Base-by-base conservation (phyloP, 805 yeast genomes). In the Vanderwaltozyma yarrowii region DNA sequence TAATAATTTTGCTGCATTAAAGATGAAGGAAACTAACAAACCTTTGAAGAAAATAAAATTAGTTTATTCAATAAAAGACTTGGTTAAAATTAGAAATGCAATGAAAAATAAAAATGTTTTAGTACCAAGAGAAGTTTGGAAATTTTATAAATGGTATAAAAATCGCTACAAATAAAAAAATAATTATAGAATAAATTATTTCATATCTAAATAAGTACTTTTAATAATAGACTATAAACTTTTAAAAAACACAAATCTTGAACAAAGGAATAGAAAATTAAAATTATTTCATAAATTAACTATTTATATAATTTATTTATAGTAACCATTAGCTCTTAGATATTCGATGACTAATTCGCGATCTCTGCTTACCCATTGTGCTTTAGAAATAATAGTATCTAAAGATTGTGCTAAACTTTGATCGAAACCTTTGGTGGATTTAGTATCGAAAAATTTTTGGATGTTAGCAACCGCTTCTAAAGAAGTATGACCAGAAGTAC, bases 351-450 rank as follows among this genome's bases (percentile, higher is more conserved):
- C 69, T 12, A 58, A 64, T 4, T 54, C 61, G 35, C 67, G 55
- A 49, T 78, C 85, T 55, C 83, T 74, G 39, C 61, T 45, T 26
- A 76, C 67, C 82, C 83, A 77, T 37, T 65, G 58, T 37, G 70
- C 66, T 58, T 75, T 78, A 35, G 80, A 58, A 36, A 70, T 65
- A 41, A 78, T 67, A 37, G 70, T 64, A 56, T 79, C 86, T 50
- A 78, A 61, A n/a, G 79, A 58, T 62, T 74, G 82, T 7, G 79
- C 78, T 56, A 78, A 69, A 41, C 73, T 67, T 61, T 76, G 76
- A 56, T 77, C 77, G 54, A 65, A 78, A 29, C 84, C 82, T 49
- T 72, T 74, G 39, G 80, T 74, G 43, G 74, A 66, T 58, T 69
- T 77, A 17, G 42, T 54, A n/a, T 52, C 58, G 50, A 76, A 76